Percentiles rank a stretch among this genome's conserved stretches.
phyloP scores from a whole-genome alignment of 169 alveolate genomes.

The Toxoplasma gondii region DNA sequence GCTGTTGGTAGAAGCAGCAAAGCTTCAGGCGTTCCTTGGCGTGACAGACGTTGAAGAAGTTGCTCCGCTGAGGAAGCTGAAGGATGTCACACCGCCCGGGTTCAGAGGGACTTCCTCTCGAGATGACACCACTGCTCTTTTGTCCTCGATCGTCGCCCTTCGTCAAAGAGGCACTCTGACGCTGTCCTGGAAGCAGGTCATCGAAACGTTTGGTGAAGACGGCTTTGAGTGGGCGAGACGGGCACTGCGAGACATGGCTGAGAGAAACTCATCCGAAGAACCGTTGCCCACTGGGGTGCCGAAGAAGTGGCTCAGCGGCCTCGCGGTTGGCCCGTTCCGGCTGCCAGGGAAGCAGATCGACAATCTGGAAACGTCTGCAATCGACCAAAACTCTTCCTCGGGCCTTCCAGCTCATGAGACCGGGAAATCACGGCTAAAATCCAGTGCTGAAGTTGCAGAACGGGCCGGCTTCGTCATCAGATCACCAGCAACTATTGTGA shows the following conservation, averaged over 20 bases:
- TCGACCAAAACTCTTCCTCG: too few relatives aligned
- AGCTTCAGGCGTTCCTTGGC: neutral
- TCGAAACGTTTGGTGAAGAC: conserved; percentile 41
- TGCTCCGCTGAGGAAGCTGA: neutral
- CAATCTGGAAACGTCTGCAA: neutral
- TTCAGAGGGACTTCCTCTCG: too few relatives aligned
- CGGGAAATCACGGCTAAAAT: neutral
- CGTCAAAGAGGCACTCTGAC: neutral
- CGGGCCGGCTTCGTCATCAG: conserved; percentile 20
- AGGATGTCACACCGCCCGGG: neutral
- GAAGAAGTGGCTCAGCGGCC: conserved; percentile 28
- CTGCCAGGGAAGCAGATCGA: neutral
- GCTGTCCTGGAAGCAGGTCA: conserved; percentile 47
- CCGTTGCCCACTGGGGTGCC: neutral
- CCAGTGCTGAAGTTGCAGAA: neutral
- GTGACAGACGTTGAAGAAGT: neutral
- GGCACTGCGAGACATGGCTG: conserved; percentile 31
- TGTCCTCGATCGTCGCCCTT: conserved; percentile 16
- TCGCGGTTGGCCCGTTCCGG: conserved; percentile 32
- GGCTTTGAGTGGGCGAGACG: conserved; percentile 63
- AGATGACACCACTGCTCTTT: neutral
- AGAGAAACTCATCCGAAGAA: neutral
- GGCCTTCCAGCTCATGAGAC: too few relatives aligned
- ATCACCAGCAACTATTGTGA: conserved; percentile 4
- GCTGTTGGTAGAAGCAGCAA: neutral